Base-by-base conservation (phyloP, 371 early-diverging fungal genomes). In the Mortierella polycephala region DNA sequence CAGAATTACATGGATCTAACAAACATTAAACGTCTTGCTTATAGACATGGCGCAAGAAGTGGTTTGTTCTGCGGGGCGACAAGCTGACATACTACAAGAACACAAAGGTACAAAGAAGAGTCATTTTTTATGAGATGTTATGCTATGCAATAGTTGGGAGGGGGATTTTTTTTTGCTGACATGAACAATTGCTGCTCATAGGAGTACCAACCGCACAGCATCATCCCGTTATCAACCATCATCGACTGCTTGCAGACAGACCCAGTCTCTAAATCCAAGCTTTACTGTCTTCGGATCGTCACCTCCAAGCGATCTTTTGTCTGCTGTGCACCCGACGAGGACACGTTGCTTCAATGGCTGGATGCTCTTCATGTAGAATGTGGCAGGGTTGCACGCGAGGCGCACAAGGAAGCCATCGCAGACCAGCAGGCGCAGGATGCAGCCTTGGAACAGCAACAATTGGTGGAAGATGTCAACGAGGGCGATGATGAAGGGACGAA, bases 21-120 rank as follows among this genome's bases (percentile, higher is more conserved):
- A 7, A 7, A 40, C 18, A 39, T 45, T 2, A 23, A 21, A 46
- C 14, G 30, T 21, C 23, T 21, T 51, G 11, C 49, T 6, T 11
- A 20, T 62, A 72, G 89, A 85, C 87, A 11, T 96, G 96, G 96
- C 89, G 91, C 79, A 92, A 90, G 65, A 87, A 92, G 20, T 96
- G 94, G 94, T 94, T 94, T 84, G 96, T 94, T 11, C 69, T 96
- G 11, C 82, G 95, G 47, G 89, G 88, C 49, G 92, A 91, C 52
- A 88, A 87, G 16, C 75, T 96, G 51, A 84, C 88, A 6, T 91
- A 89, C 70, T 96, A 96, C 82, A 93, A 94, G 79, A 89, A 96
- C 49, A 57, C 42, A 14, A 72, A 72, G 72, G 72, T 72, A 66
- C 12, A 39, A 30, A 42, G 30, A 20, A 10, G 30, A 23, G 20